Percentiles rank a stretch among this genome's conserved stretches.
These are phyloP conservation scores for Salmacisia buchloeana DNA, from an alignment of 1,284 basidiomycete genomes.

Conservation along the genomic window DNA sequence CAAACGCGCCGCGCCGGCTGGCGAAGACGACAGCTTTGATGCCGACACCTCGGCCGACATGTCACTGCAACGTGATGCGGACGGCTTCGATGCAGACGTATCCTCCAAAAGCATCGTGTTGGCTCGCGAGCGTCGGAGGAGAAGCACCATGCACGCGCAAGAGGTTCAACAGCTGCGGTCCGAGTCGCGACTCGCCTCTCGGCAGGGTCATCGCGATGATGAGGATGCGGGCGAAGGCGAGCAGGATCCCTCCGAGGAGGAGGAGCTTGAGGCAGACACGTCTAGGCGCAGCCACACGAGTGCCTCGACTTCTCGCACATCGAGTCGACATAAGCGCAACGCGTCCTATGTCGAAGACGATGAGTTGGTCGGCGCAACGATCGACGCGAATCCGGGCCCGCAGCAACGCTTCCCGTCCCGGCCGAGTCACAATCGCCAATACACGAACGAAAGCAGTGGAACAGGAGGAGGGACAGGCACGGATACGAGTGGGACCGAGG, in stretches of 20 bases:
- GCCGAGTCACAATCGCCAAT: not conserved
- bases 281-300: not conserved
- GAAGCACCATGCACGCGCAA: conserved; percentile 5
- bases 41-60: not conserved
- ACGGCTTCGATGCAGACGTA: not conserved
- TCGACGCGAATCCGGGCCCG: not conserved
- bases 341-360: not conserved
- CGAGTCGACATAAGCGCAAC: too few species aligned
- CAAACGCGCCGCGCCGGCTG: not conserved
- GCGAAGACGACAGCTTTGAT: not conserved
- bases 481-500: conserved; percentile 5
- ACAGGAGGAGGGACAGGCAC: not conserved
- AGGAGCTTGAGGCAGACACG: not conserved
- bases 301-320: not conserved
- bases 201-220: not conserved
- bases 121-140: not conserved
- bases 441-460: conserved; percentile 4
- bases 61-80: not conserved
- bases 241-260: not conserved
- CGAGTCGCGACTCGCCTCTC: not conserved
- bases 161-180: not conserved
- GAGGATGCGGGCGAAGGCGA: not conserved
- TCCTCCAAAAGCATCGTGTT: not conserved
- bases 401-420: not conserved
- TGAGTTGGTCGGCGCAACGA: not conserved